Evolutionary conservation across 495 filamentous ascomycete species (phyloP), one percentile per base, ranked within the genome.

Genomic region (Neurospora sp.): DNA sequence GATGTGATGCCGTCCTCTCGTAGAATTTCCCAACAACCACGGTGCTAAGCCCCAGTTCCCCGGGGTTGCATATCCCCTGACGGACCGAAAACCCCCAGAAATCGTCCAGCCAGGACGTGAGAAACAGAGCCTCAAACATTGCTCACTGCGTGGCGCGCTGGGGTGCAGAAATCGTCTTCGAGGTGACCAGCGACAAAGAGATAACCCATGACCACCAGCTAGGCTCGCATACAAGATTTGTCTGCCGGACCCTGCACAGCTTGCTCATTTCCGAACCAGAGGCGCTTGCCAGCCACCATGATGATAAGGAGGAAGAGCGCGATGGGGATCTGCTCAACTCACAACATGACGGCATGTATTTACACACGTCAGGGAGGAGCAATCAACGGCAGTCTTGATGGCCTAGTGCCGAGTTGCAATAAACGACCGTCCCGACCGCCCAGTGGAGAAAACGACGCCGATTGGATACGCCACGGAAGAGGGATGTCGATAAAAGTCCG

Each of bases 241-340:
- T 60, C 69, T 76, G 77, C 74, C 73, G 70, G 76, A 77, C 42
- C 74, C 75, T 77, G 75, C 76, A 74, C 78, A 69, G 44, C 41
- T 40, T 60, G 77, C 20, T 66, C 74, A 70, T 40, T 18, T 71
- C 71, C 72, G 40, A 8, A 79, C 75, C 78, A 71, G 72, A 77
- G 82, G 84, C 77, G 86, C 85, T 87, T 87, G 86, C 87, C 86
- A 88, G 86, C 86, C 85, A 79, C 80, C 83, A 72, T 74, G 49
- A 74, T 78, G 80, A 81, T 79, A 73, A 79, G 79, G 35, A 75
- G 76, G 78, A 70, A 80, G 75, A 79, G 82, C 83, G 78, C 80
- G 82, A 84, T 81, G 70, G 71, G 77, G 83, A 83, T 79, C 73
- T 74, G 79, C 85, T 89, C 85, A 78, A 87, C 86, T 87, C 83